Evolutionary conservation across 257 asterid genomes (phyloP).

Genomic region (Plantago major): DNA sequence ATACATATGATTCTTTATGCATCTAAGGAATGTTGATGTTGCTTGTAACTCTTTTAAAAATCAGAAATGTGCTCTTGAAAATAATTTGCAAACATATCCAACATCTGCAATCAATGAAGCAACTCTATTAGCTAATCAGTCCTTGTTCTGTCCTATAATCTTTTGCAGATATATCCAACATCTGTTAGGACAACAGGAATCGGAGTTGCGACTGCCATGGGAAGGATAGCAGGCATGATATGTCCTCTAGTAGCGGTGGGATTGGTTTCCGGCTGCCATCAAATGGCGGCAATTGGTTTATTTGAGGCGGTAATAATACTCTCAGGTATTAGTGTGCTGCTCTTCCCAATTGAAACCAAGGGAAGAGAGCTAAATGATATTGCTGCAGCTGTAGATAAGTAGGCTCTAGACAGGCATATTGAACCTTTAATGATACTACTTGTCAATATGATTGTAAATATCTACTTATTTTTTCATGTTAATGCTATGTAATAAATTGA

Average conservation of each 20-base stretch:
- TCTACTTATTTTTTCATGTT: no score
- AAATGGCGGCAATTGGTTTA: conserved; percentile 46
- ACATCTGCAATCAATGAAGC: neutral
- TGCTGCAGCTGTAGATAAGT: conserved; percentile 19
- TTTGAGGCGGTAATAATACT: conserved; percentile 50
- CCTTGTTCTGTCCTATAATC: neutral
- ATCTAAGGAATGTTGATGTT: no score
- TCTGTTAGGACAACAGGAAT: conserved; percentile 68
- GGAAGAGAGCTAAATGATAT: conserved; percentile 48
- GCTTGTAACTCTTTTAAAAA: no score
- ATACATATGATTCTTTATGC: no score
- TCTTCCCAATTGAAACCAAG: conserved; percentile 63
- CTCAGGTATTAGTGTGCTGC: conserved; percentile 43
- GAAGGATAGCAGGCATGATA: conserved; percentile 78
- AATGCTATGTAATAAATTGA: no score
- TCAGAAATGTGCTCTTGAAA: no score
- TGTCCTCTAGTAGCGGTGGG: conserved; percentile 73
- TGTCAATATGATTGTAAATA: no score
- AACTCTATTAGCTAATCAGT: neutral
- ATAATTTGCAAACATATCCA: no score
- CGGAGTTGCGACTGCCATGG: conserved; percentile 65
- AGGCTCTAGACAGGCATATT: neutral
- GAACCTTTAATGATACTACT: neutral
- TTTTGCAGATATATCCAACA: conserved; percentile 70
- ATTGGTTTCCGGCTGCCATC: conserved; percentile 68